phyloP scores from a whole-genome alignment of 2,329 filamentous ascomycete genomes.

The Tolypocladium ovalisporum region DNA sequence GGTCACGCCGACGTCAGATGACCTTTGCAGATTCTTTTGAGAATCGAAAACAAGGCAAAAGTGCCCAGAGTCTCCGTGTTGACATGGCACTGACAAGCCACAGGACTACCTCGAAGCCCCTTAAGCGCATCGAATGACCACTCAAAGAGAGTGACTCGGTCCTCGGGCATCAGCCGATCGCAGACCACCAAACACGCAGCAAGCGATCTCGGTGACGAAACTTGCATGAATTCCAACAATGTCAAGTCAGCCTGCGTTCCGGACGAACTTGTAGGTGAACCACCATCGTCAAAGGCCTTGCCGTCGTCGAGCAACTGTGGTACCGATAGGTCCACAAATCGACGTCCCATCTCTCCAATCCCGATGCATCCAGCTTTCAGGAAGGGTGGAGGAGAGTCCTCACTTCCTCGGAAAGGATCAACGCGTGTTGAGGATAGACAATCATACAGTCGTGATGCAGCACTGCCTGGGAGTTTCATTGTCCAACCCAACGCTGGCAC shows the following conservation, averaged over 20 bases:
- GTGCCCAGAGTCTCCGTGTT: not conserved
- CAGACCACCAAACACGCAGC: constrained; percentile 15
- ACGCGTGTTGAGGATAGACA: not conserved
- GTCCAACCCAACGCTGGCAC: not conserved
- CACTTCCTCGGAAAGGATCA: not conserved
- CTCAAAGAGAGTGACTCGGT: constrained; percentile 5
- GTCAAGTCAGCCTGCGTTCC: not conserved
- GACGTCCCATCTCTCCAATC: constrained; percentile 1
- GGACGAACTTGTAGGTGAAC: not conserved
- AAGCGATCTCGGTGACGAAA: constrained; percentile 18
- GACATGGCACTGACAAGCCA: not conserved
- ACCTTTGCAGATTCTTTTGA: constrained; percentile 6
- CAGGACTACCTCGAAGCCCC: constrained; percentile 1
- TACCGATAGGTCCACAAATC: not conserved
- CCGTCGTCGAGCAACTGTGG: not conserved
- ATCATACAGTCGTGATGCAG: not conserved
- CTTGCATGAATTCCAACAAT: constrained; percentile 1
- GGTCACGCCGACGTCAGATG: constrained; percentile 15
- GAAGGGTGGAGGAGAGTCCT: not conserved
- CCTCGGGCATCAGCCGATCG: constrained; percentile 1
- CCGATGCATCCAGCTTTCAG: constrained; percentile 5
- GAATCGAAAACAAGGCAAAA: constrained; percentile 9
- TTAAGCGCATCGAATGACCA: constrained; percentile 3
- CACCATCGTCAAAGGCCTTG: not conserved
- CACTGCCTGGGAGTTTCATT: not conserved